Evolutionary conservation across 2,329 filamentous ascomycete genomes (phyloP), one percentile per base, ranked within the genome.

Genomic region (Coniochaeta hoffmannii): DNA sequence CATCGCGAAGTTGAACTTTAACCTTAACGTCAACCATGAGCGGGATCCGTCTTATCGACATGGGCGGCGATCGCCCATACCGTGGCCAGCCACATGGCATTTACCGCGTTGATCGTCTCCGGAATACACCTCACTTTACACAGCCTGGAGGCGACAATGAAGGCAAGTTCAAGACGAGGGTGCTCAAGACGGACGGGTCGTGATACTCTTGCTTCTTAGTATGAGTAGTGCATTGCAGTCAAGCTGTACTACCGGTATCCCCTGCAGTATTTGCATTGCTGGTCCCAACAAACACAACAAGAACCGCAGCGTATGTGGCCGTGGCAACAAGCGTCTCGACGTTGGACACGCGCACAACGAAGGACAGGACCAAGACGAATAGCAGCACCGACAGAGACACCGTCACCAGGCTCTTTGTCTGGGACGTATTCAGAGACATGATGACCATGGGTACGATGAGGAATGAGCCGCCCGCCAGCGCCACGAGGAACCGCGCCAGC

Each of bases 251-350:
- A 26, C 14, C 17, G 11, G 7, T 19, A 11, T 24, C 7, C 4
- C 38, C 38, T 11, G 17, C 38, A 4, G 19, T n/a, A n/a, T 11
- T 32, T 32, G 15, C 35, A 9, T 12, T 32, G 34, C 55, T 60
- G 10, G 58, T 60, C 22, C 60, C 61, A 1, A 63, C 60, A 53
- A 62, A 62, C 22, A 61, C 60, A 9, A 60, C 60, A 17, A 63
- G 49, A 6, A 63, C 60, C 11, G 60, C 60, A n/a, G 59, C 57
- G 30, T 61, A 60, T 4, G 59, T 61, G 6, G 60, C 59, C 22
- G 61, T 61, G 4, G 59, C 35, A 1, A 57, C 53, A 34, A 61
- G 17, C 6, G 55, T 61, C 34, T 60, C 58, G 1, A 51, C 17
- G 35, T 59, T 62, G 3, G 54, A 53, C 11, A 53, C 53, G 4